A percentile compares a stretch with the other conserved stretches of the same genome.
phyloP scores from a whole-genome alignment of 371 early-diverging fungal species.

The Saksenaea oblongispora region DNA sequence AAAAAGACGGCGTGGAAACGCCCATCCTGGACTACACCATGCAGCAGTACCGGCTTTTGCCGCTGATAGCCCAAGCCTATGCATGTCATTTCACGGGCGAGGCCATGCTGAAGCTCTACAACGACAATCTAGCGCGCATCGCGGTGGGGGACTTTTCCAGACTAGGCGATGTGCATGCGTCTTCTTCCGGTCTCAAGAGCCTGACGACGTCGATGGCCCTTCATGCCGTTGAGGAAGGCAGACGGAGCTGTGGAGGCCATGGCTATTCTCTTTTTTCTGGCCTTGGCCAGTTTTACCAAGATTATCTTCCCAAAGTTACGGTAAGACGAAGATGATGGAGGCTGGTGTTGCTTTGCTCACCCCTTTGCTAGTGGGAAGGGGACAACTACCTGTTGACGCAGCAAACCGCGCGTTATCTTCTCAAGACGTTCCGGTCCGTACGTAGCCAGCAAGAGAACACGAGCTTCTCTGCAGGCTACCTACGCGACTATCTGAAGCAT shows the following conservation, averaged over 20 bases:
- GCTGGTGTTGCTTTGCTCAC: background rate
- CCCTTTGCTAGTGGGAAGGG: constrained; percentile 62
- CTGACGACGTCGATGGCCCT: constrained; percentile 76
- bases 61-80: constrained; percentile 70
- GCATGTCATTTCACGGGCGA: constrained; percentile 72
- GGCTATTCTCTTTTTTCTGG: constrained; percentile 81
- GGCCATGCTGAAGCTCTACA: constrained; percentile 65
- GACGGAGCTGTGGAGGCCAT: constrained; percentile 80
- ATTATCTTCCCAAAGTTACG: constrained; percentile 64
- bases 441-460: constrained; percentile 41
- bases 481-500: constrained; percentile 44
- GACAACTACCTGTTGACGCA: constrained; percentile 81
- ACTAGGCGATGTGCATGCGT: constrained; percentile 85
- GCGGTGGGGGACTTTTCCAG: constrained; percentile 49
- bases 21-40: constrained; percentile 77
- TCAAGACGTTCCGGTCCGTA: constrained; percentile 52
- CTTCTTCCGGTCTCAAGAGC: constrained; percentile 83
- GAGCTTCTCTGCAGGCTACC: constrained; percentile 45
- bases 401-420: constrained; percentile 73
- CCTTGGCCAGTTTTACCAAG: constrained; percentile 69
- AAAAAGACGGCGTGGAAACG: constrained; percentile 56
- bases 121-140: constrained; percentile 60
- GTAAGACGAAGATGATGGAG: constrained; percentile 14
- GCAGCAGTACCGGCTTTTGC: constrained; percentile 77
- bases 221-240: constrained; percentile 79